These are phyloP conservation scores for Metarhizium sp. DNA, from an alignment of 2,329 filamentous ascomycete genomes.

Conservation along the genomic window DNA sequence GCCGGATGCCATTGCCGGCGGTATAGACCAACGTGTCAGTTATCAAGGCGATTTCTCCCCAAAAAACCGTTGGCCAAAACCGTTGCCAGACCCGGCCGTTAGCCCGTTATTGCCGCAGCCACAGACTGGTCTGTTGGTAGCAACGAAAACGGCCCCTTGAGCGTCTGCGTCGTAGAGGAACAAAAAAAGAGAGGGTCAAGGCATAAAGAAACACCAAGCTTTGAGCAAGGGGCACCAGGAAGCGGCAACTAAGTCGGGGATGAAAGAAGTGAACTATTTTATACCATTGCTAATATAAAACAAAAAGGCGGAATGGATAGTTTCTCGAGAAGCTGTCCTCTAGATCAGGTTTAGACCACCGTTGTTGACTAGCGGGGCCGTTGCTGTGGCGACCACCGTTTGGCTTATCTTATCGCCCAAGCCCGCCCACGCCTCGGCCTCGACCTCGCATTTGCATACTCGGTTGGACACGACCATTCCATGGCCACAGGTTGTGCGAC, in stretches of 20 bases:
- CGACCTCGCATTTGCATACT: too few species aligned
- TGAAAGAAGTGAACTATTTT: neutral
- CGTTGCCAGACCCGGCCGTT: neutral
- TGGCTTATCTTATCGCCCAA: conserved; percentile 12
- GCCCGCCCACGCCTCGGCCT: too few species aligned
- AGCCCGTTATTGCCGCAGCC: neutral
- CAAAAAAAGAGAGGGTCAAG: neutral
- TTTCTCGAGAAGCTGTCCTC: neutral
- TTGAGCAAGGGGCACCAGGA: neutral
- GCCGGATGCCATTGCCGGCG: conserved; percentile 12
- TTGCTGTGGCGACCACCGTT: conserved; percentile 14
- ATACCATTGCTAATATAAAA: conserved; percentile 3
- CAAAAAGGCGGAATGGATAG: neutral
- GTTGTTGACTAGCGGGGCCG: conserved; percentile 16
- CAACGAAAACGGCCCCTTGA: neutral
- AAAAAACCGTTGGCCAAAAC: neutral
- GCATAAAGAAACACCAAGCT: neutral
- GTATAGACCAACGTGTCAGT: neutral
- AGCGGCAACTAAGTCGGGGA: neutral
- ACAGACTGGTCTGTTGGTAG: neutral
- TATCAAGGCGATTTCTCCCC: neutral
- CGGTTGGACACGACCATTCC: too few species aligned
- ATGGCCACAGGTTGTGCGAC: neutral
- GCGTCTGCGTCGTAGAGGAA: neutral
- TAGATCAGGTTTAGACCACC: neutral